Evolutionary conservation across 768 basidiomycete species (phyloP).

Genomic region (Podaxis sp.): DNA sequence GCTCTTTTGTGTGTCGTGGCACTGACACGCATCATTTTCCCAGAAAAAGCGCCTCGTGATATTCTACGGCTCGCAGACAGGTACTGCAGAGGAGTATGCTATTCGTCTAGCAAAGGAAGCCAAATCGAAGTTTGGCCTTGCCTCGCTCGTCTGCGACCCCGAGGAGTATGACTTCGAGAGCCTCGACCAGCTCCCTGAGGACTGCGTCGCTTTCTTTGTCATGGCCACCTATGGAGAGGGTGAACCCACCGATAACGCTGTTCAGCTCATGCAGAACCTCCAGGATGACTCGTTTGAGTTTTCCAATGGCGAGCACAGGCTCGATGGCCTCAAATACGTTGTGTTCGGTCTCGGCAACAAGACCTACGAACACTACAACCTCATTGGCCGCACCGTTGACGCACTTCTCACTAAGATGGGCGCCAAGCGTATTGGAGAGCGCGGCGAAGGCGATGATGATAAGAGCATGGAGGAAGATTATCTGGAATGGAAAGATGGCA

Average conservation of each 20-base stretch:
- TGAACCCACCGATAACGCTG: conserved; percentile 97
- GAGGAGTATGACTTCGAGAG: conserved; percentile 99
- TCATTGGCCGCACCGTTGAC: conserved; percentile 82
- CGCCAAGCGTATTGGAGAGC: conserved; percentile 79
- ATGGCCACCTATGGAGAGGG: conserved; percentile 99
- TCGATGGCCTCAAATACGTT: conserved; percentile 90
- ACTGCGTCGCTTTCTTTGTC: conserved; percentile 89
- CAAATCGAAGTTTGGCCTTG: conserved; percentile 92
- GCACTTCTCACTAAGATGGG: conserved; percentile 73
- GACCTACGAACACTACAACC: conserved; percentile 97
- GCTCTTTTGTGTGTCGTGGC: conserved; percentile 10
- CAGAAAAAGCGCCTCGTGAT: conserved; percentile 97
- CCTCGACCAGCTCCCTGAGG: conserved; percentile 86
- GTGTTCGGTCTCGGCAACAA: conserved; percentile 91
- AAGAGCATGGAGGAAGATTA: conserved; percentile 99
- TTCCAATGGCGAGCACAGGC: conserved; percentile 69
- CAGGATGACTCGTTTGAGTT: conserved; percentile 88
- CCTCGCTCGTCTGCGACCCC: conserved; percentile 95
- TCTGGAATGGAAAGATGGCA: conserved; percentile 96
- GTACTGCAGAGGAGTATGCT: conserved; percentile 97
- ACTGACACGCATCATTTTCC: conserved; percentile 13
- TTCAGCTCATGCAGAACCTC: conserved; percentile 90
- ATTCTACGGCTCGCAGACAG: conserved; percentile 98
- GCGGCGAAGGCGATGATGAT: conserved; percentile 97
- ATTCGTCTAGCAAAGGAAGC: conserved; percentile 98